A percentile compares a stretch with the other conserved stretches of the same genome.
These are phyloP conservation scores for Sporothrix globosa DNA, from an alignment of 2,329 filamentous ascomycete species.

Conservation along the genomic window DNA sequence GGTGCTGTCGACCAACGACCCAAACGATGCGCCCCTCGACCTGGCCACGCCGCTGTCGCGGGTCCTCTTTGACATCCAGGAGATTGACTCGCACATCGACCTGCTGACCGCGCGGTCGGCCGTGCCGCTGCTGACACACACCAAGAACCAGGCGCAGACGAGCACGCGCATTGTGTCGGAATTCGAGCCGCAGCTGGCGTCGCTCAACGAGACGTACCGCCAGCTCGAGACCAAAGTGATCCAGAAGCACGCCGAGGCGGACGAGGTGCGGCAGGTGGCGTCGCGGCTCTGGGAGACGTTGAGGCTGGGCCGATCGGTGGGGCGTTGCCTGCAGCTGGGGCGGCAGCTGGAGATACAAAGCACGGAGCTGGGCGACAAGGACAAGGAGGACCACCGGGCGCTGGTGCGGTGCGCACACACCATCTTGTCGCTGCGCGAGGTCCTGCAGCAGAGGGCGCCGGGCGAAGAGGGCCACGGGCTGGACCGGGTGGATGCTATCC, in stretches of 20 bases:
- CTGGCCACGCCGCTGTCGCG: conserved; percentile 91
- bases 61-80: conserved; percentile 94
- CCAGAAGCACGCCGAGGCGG: conserved; percentile 80
- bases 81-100: conserved; percentile 95
- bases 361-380: conserved; percentile 53
- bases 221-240: conserved; percentile 84
- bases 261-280: conserved; percentile 77
- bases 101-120: conserved; percentile 82
- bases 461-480: conserved; percentile 78
- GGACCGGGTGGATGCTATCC: conserved; percentile 72
- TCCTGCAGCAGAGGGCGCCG: conserved; percentile 67
- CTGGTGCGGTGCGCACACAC: conserved; percentile 83
- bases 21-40: conserved; percentile 85
- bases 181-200: conserved; percentile 77
- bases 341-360: conserved; percentile 87
- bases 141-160: conserved; percentile 71
- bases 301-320: conserved; percentile 73
- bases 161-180: conserved; percentile 73
- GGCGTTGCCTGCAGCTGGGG: conserved; percentile 77
- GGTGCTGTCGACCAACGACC: conserved; percentile 87
- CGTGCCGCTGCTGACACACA: conserved; percentile 77
- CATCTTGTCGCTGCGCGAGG: conserved; percentile 72
- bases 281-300: conserved; percentile 80
- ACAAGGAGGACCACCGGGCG: conserved; percentile 64
- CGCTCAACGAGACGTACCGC: conserved; percentile 80